Evolutionary conservation across 2,329 filamentous ascomycete genomes (phyloP), one percentile per base, ranked within the genome.

Genomic region (Cercospora sp.): DNA sequence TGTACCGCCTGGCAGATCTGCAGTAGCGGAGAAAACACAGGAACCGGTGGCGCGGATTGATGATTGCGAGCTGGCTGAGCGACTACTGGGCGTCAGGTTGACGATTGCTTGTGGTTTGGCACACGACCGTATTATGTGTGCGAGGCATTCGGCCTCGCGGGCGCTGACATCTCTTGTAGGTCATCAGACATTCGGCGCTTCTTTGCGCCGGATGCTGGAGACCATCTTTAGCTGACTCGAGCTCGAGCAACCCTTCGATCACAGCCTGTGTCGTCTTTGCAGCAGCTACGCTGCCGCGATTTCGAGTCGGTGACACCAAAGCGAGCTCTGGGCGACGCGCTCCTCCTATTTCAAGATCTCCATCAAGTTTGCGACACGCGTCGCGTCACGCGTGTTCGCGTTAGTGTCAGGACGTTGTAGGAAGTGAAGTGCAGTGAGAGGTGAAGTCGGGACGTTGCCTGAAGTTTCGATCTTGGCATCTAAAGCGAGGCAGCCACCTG

Each of bases 111-210:
- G 28, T 28, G 53, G 23, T n/a, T 31, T 31, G 53, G 3, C 3
- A 10, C 53, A 4, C 1, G 55, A 58, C 28, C 26, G 55, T 58
- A 58, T 28, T 9, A 58, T 58, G 55, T 58, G 55, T 58, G 55
- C 55, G 55, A 58, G 55, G 55, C 55, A 58, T 58, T 58, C 55
- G 55, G 55, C 55, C 55, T 58, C 55, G 55, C 55, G 55, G 55
- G 7, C 55, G 55, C 55, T 58, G 28, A 58, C 55, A 12, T 7
- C 3, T 12, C 16, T 58, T n/a, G 20, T 1, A 33, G 55, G 55
- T 58, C 55, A 58, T 58, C 55, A 58, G 55, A 31, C 55, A 58
- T 58, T 58, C 18, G 28, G 55, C 28, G 3, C 13, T 31, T 26
- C 48, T 3, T 13, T 18, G 16, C 3, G 55, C 55, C 3, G 28